Conservation (phyloP, 2,329 filamentous ascomycete genomes). For the Fusarium fracticaudum region DNA sequence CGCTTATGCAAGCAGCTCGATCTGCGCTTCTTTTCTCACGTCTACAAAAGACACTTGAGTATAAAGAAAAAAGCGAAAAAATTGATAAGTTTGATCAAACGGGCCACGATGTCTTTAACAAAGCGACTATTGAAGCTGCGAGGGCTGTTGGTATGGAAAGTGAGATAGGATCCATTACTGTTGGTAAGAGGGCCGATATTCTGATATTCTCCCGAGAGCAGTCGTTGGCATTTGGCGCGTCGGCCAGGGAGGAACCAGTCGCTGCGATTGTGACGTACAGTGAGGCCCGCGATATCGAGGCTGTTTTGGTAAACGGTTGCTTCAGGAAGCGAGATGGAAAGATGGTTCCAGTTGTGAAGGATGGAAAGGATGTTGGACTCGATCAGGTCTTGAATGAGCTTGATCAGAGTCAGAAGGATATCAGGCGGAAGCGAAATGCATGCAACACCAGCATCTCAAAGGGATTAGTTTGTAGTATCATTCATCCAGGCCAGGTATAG, state of each 20-base stretch:
- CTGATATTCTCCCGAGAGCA: not conserved
- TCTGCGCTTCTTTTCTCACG: not conserved
- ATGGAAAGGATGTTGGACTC: not conserved
- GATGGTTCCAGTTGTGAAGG: not conserved
- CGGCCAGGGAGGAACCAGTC: not conserved
- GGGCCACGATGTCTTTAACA: not conserved
- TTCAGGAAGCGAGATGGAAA: not conserved
- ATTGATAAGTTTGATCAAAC: not conserved
- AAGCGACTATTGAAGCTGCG: not conserved
- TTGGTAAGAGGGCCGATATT: not conserved
- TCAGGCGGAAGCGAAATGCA: not conserved
- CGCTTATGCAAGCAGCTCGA: not conserved
- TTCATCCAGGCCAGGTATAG: not conserved
- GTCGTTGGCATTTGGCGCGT: not conserved
- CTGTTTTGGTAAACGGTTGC: not conserved
- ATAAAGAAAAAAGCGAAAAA: not conserved
- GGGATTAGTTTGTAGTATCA: not conserved
- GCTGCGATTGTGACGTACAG: not conserved
- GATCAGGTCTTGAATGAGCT: not conserved
- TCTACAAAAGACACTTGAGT: not conserved
- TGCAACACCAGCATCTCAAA: not conserved
- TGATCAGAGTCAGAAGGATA: not conserved
- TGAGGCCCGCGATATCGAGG: not conserved
- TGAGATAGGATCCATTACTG: not conserved
- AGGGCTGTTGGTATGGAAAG: not conserved